Evolutionary conservation across 1,284 basidiomycete species (phyloP).

Genomic region (Cutaneotrichosporon sp.): DNA sequence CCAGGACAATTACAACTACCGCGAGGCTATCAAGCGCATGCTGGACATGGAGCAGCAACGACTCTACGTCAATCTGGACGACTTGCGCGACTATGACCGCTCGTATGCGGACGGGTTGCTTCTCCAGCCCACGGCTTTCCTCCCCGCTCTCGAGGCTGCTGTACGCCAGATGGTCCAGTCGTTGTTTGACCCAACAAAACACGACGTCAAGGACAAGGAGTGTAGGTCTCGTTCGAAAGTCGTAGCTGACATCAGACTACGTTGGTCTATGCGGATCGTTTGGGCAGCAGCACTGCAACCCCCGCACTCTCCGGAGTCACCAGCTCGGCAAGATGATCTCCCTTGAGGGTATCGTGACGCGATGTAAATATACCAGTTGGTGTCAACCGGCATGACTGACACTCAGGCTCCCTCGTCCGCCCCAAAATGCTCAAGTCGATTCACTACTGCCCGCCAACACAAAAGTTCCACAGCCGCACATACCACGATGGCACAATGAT

Average conservation of each 20-base stretch:
- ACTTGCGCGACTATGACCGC: conserved; percentile 88
- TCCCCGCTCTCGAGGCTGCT: conserved; percentile 90
- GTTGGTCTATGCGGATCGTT: conserved; percentile 98
- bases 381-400: neutral
- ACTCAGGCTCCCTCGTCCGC: conserved; percentile 76
- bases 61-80: conserved; percentile 93
- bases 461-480: conserved; percentile 76
- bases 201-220: conserved; percentile 70
- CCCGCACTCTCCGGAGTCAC: conserved; percentile 78
- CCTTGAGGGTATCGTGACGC: conserved; percentile 95
- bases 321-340: conserved; percentile 96
- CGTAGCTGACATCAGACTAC: conserved; percentile 46
- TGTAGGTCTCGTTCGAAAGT: conserved; percentile 30
- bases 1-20: conserved; percentile 62
- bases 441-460: conserved; percentile 86
- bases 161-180: conserved; percentile 69
- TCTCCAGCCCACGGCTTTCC: conserved; percentile 78
- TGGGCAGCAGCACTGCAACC: conserved; percentile 96
- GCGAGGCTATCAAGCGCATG: conserved; percentile 78
- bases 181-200: conserved; percentile 72
- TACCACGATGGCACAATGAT: conserved; percentile 91
- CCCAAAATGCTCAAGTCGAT: conserved; percentile 97
- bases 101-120: conserved; percentile 67
- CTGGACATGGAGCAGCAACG: conserved; percentile 77
- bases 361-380: conserved; percentile 56